Evolutionary conservation across 176 grass and related monocot genomes (phyloP).

Genomic region (Cenchrus fungigraminus): DNA sequence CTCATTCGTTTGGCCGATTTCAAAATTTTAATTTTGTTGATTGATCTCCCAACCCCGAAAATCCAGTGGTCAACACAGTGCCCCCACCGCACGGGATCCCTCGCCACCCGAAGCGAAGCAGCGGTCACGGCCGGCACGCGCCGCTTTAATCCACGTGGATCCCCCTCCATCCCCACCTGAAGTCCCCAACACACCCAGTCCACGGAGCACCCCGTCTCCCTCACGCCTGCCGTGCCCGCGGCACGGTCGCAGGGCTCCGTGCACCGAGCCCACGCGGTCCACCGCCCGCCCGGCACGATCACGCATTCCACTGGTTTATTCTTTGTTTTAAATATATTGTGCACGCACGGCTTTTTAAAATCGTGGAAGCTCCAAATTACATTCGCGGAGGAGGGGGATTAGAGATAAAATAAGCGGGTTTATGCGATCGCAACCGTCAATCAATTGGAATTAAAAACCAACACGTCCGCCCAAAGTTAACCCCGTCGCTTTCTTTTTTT

Average conservation of each 20-base stretch:
- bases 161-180: background rate
- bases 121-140: slow-evolving; percentile 36
- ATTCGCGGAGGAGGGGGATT: background rate
- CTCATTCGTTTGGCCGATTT: background rate
- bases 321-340: background rate
- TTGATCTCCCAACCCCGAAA: background rate
- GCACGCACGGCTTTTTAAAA: slow-evolving; percentile 21
- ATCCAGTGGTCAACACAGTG: slow-evolving; percentile 18
- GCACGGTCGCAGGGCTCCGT: background rate
- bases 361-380: background rate
- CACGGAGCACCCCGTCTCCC: background rate
- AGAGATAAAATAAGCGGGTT: background rate
- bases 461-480: slow-evolving; percentile 8
- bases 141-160: slow-evolving; percentile 44
- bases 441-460: background rate
- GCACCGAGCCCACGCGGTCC: background rate
- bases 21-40: background rate
- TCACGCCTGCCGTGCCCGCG: no score
- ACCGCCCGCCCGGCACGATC: no score
- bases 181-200: background rate
- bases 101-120: background rate
- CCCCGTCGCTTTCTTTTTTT: background rate
- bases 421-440: background rate
- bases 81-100: slow-evolving; percentile 47
- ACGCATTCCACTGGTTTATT: background rate